Conservation (phyloP, 2,329 filamentous ascomycete species). For the Exophiala bonariae region DNA sequence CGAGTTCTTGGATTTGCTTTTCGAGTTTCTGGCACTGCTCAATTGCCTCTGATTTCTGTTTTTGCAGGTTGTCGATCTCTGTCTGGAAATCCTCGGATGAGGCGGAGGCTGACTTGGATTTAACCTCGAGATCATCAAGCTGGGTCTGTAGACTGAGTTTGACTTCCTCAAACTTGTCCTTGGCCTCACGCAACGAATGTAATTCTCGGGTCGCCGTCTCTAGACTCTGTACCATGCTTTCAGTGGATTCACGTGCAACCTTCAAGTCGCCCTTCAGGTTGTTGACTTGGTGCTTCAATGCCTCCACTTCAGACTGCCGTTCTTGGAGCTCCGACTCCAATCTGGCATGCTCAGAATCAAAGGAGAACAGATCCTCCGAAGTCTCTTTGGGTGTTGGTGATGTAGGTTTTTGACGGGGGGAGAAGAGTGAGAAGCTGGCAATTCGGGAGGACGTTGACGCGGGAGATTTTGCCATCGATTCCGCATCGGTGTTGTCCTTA, state of each 20-base stretch:
- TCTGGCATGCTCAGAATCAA: constrained; percentile 80
- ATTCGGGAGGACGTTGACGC: constrained; percentile 37
- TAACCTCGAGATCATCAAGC: constrained; percentile 41
- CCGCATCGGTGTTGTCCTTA: constrained; percentile 20
- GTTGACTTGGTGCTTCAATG: constrained; percentile 68
- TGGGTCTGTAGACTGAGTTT: constrained; percentile 43
- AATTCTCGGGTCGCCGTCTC: constrained; percentile 68
- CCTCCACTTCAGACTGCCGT: constrained; percentile 69
- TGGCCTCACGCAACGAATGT: constrained; percentile 53
- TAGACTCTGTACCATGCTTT: constrained; percentile 64
- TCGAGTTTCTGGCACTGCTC: constrained; percentile 40
- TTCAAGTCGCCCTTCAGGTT: constrained; percentile 69
- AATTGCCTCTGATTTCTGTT: constrained; percentile 41
- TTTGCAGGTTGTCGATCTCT: constrained; percentile 40
- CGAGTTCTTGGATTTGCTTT: constrained; percentile 27
- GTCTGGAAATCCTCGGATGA: constrained; percentile 34
- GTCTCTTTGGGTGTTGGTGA: constrained; percentile 37
- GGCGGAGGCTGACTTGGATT: constrained; percentile 28
- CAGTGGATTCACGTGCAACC: constrained; percentile 68
- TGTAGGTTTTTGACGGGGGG: constrained; percentile 36
- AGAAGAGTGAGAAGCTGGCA: constrained; percentile 39
- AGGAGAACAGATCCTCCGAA: constrained; percentile 83
- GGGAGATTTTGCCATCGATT: constrained; percentile 31
- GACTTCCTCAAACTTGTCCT: constrained; percentile 48
- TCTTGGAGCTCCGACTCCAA: constrained; percentile 73